Percentiles rank a stretch among this genome's conserved stretches.
phyloP scores from a whole-genome alignment of 1,284 basidiomycete genomes.

The Amylostereum areolatum region DNA sequence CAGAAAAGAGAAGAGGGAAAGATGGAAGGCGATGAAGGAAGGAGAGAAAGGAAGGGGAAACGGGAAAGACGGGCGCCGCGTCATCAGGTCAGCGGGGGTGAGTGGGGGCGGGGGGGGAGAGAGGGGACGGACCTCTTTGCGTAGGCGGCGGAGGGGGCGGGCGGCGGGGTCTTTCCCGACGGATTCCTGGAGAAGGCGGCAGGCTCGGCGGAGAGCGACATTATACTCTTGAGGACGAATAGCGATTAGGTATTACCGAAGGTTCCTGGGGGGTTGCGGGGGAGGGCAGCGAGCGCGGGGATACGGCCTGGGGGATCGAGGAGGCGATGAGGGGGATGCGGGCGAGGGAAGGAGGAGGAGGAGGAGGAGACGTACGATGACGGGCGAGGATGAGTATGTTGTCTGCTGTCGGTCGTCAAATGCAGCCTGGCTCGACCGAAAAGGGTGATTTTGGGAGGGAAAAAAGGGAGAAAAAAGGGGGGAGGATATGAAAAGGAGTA shows the following conservation, averaged over 20 bases:
- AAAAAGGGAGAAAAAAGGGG: no score
- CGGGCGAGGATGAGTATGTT: no score
- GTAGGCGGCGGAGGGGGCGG: conserved; percentile 82
- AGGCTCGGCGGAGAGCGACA: conserved; percentile 82
- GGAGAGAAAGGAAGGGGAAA: conserved; percentile 12
- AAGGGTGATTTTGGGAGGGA: no score
- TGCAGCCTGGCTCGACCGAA: no score
- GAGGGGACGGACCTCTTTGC: conserved; percentile 65
- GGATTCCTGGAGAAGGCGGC: conserved; percentile 71
- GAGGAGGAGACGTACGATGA: no score
- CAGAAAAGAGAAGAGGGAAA: not conserved
- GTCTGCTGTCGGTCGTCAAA: no score
- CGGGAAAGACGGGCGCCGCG: conserved; percentile 6
- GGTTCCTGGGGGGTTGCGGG: conserved; percentile 13
- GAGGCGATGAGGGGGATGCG: no score
- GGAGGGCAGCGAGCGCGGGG: not conserved
- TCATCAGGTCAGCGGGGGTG: conserved; percentile 9
- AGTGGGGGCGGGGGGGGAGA: conserved; percentile 1
- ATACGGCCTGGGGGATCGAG: no score
- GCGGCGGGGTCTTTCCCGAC: conserved; percentile 83
- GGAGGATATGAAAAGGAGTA: no score
- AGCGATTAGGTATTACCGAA: conserved; percentile 81
- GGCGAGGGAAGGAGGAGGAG: no score
- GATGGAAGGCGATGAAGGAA: conserved; percentile 6
- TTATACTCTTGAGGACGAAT: conserved; percentile 55